Base-by-base conservation (phyloP, 306 rosid genomes). In the Canavalia gladiata region DNA sequence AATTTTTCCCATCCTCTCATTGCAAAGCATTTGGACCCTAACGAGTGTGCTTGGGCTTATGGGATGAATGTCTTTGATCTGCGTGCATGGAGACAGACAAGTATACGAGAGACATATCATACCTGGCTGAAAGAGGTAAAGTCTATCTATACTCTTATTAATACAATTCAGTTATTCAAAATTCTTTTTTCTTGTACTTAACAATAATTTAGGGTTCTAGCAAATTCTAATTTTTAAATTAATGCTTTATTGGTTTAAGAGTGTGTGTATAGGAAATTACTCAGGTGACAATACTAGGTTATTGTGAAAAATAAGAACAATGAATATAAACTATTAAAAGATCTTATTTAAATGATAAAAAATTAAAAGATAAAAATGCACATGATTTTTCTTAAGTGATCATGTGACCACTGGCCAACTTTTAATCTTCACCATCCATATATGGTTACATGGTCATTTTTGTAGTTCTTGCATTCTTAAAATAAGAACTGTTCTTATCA, bases 31-130 rank as follows among this genome's bases (percentile, higher is more conserved):
- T 86, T 96, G 87, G 90, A 96, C 80, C 98, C 99, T 74, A 91
- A 93, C 49, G 97, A 96, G 78, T 96, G 99, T 86, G 99, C 98
- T n/a, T 96, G 99, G 99, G 99, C 99, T 74, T 96, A 93, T 72
- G 97, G 98, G 83, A 93, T 96, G 99, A 96, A 96, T 87, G 9
- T 96, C 54, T 96, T 96, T 85, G 98, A 96, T 90, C 87, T 96
- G 62, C 92, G 74, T 57, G 83, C 82, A 62, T 96, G 99, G 99
- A 93, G 99, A 84, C 67, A 59, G 60, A 88, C 99, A 81, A 88
- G 84, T 54, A 90, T 96, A 63, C 83, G 92, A 86, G 97, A 93
- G 68, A 90, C 90, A 12, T 96, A 96, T 81, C 99, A 96, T 87
- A 87, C 87, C 79, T 96, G 99, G 99, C 82, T 96, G 72, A 96